Percentiles rank a stretch among this genome's conserved stretches.
These are phyloP conservation scores for Ocimum tenuiflorum DNA, from an alignment of 257 asterid species.

Conservation along the genomic window DNA sequence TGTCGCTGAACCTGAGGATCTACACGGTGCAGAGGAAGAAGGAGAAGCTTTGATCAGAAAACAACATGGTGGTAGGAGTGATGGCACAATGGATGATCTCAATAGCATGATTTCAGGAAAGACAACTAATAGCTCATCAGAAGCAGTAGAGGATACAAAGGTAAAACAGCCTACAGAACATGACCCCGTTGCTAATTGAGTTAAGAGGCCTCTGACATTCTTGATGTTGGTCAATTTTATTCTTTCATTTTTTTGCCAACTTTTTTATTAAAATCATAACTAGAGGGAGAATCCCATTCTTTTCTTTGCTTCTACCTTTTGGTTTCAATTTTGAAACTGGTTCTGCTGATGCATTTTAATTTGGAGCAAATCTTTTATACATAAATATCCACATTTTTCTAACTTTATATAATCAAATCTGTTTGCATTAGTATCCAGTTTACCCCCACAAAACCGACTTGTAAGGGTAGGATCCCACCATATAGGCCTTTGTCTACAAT, in stretches of 20 bases:
- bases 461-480: too few species aligned
- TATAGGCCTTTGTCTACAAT: too few species aligned
- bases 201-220: neutral
- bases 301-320: neutral
- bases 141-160: constrained; percentile 34
- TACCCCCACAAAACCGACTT: too few species aligned
- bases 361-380: too few species aligned
- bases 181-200: constrained; percentile 52
- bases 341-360: neutral
- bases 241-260: neutral
- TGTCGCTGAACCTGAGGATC: constrained; percentile 61
- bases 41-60: constrained; percentile 48
- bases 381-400: too few species aligned
- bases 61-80: constrained; percentile 35
- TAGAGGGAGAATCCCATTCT: constrained; percentile 5
- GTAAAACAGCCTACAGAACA: constrained; percentile 50
- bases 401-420: too few species aligned
- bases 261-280: neutral
- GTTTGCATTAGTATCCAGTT: too few species aligned
- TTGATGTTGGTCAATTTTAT: neutral
- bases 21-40: constrained; percentile 47
- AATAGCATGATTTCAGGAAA: constrained; percentile 78
- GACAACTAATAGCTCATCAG: constrained; percentile 51
- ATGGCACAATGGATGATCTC: constrained; percentile 70
- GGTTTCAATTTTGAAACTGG: neutral